Evolutionary conservation across 2,329 filamentous ascomycete species (phyloP).

Genomic region (Fusarium sp.): DNA sequence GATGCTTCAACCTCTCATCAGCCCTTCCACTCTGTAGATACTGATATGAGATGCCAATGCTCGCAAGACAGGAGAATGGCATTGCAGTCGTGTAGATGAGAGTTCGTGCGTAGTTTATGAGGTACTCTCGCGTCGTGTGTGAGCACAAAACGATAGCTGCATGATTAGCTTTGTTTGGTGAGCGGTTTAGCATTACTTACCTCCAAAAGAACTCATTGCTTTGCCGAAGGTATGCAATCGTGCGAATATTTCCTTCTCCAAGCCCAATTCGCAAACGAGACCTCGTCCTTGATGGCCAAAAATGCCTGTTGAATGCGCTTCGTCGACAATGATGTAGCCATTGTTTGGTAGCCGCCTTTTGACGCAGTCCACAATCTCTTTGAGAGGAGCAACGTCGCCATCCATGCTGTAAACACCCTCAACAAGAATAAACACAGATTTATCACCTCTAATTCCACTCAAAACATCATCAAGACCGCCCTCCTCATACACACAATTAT

Average conservation of each 20-base stretch:
- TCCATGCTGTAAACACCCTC: slow-evolving; percentile 87
- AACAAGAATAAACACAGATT: slow-evolving; percentile 72
- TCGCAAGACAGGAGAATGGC: slow-evolving; percentile 67
- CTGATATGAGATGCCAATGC: slow-evolving; percentile 66
- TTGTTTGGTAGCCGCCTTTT: slow-evolving; percentile 68
- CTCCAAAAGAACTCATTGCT: slow-evolving; percentile 73
- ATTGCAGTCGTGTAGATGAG: slow-evolving; percentile 80
- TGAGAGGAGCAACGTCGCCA: slow-evolving; percentile 74
- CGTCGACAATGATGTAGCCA: slow-evolving; percentile 71
- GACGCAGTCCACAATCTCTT: slow-evolving; percentile 66
- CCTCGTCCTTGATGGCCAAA: slow-evolving; percentile 66
- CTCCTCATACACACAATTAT: slow-evolving; percentile 58
- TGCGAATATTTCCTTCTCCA: slow-evolving; percentile 66
- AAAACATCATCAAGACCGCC: slow-evolving; percentile 46
- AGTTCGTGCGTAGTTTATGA: slow-evolving; percentile 80
- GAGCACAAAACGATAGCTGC: slow-evolving; percentile 69
- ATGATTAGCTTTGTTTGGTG: background rate
- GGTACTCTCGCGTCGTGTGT: slow-evolving; percentile 65
- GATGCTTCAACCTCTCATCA: slow-evolving; percentile 45
- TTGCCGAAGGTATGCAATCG: slow-evolving; percentile 74
- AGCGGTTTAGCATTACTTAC: slow-evolving; percentile 54
- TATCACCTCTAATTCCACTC: slow-evolving; percentile 44
- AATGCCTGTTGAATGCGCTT: slow-evolving; percentile 73
- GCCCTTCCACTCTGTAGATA: slow-evolving; percentile 63
- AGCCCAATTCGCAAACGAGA: slow-evolving; percentile 63